Conservation (phyloP, 2,329 filamentous ascomycete genomes). For the Xylaria digitata region DNA sequence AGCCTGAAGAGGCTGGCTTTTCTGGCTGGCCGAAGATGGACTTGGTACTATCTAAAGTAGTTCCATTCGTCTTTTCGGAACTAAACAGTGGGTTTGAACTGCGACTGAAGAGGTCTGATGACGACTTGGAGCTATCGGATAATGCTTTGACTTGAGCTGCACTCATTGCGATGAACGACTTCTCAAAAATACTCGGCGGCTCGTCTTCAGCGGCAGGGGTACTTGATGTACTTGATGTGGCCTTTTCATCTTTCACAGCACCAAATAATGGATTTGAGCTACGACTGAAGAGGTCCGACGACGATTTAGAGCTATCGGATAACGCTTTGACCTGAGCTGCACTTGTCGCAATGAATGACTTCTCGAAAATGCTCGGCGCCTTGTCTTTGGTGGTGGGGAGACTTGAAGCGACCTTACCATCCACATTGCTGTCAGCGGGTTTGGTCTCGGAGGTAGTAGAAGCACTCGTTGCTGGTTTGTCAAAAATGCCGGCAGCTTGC, state of each 20-base stretch:
- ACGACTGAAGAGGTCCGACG: slow-evolving; percentile 42
- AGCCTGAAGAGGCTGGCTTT: slow-evolving; percentile 26
- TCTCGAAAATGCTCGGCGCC: slow-evolving; percentile 35
- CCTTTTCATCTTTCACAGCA: slow-evolving; percentile 13
- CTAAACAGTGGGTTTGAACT: slow-evolving; percentile 39
- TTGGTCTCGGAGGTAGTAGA: slow-evolving; percentile 16
- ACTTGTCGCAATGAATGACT: slow-evolving; percentile 33
- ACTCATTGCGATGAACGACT: slow-evolving; percentile 34
- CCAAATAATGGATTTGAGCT: slow-evolving; percentile 38
- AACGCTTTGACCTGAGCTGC: slow-evolving; percentile 35
- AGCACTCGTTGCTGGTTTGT: slow-evolving; percentile 11
- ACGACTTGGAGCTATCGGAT: slow-evolving; percentile 38
- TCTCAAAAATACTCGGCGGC: slow-evolving; percentile 35
- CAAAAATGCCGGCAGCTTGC: slow-evolving; percentile 29
- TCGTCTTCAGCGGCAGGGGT: not conserved
- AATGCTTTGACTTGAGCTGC: slow-evolving; percentile 37
- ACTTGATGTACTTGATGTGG: slow-evolving; percentile 2
- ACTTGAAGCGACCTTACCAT: slow-evolving; percentile 21
- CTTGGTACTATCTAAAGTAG: slow-evolving; percentile 48
- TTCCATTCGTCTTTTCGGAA: slow-evolving; percentile 44
- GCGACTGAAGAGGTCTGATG: slow-evolving; percentile 43
- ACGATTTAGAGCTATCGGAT: slow-evolving; percentile 37
- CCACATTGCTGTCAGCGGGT: slow-evolving; percentile 23
- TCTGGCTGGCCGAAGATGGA: slow-evolving; percentile 55
- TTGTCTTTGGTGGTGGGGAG: slow-evolving; percentile 8